These are phyloP conservation scores for Ophiostoma ips DNA, from an alignment of 2,329 filamentous ascomycete species.

Conservation along the genomic window DNA sequence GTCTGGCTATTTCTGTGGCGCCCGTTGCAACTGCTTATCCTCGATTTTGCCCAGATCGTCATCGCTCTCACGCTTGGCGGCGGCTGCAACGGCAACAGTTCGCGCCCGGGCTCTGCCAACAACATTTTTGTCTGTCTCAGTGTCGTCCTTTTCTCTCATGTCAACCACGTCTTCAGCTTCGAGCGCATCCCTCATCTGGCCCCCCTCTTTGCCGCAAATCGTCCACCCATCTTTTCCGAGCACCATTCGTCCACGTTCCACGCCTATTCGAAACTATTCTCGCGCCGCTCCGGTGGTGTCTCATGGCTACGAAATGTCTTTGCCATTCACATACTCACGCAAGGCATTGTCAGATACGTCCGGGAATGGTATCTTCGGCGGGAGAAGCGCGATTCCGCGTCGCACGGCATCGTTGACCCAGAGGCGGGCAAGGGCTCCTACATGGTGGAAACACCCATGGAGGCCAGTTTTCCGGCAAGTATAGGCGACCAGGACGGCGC, in stretches of 20 bases:
- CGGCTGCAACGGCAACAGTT: slow-evolving; percentile 38
- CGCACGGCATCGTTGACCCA: slow-evolving; percentile 39
- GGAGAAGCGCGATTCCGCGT: slow-evolving; percentile 37
- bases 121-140: slow-evolving; percentile 58
- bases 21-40: slow-evolving; percentile 71
- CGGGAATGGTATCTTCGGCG: slow-evolving; percentile 53
- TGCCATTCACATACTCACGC: slow-evolving; percentile 61
- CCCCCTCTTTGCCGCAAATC: slow-evolving; percentile 18
- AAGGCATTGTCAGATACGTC: slow-evolving; percentile 57
- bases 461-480: background rate
- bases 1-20: slow-evolving; percentile 82
- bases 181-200: slow-evolving; percentile 31
- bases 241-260: slow-evolving; percentile 37
- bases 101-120: slow-evolving; percentile 53
- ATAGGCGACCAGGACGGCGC: background rate
- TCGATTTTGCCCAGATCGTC: slow-evolving; percentile 85
- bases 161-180: slow-evolving; percentile 29
- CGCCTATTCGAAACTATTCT: slow-evolving; percentile 28
- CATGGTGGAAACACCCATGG: slow-evolving; percentile 24
- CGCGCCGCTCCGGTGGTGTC: slow-evolving; percentile 43
- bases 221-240: slow-evolving; percentile 24
- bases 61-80: slow-evolving; percentile 85
- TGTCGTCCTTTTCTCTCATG: slow-evolving; percentile 47
- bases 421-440: slow-evolving; percentile 41
- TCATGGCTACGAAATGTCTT: slow-evolving; percentile 55